Evolutionary conservation across 148 eudicot species (phyloP).

Genomic region (Polygonum aviculare): DNA sequence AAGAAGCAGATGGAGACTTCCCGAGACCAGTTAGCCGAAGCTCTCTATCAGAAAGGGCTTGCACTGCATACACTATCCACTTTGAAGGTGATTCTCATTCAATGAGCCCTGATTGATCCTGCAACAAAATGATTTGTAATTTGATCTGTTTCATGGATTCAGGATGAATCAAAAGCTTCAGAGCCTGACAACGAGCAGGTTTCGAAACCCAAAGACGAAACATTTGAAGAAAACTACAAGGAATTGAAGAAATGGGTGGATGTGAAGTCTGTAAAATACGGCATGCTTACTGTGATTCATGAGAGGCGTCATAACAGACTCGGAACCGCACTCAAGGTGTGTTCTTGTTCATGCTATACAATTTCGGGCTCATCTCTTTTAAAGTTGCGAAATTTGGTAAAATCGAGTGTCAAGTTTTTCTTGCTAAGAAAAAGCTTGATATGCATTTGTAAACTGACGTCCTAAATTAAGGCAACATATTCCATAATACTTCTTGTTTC

Average conservation of each 20-base stretch:
- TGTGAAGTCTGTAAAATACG: constrained; percentile 63
- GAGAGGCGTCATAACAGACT: constrained; percentile 64
- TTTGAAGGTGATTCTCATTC: constrained; percentile 40
- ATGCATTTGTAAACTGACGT: too few relatives aligned
- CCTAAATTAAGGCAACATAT: too few relatives aligned
- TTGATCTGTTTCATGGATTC: constrained; percentile 14
- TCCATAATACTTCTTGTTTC: too few relatives aligned
- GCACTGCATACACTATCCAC: constrained; percentile 66
- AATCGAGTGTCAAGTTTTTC: too few relatives aligned
- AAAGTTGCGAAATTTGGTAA: too few relatives aligned
- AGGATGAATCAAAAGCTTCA: constrained; percentile 38
- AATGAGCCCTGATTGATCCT: not conserved
- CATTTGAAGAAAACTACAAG: constrained; percentile 73
- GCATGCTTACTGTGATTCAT: constrained; percentile 53
- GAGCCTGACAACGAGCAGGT: constrained; percentile 29
- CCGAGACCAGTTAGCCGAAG: constrained; percentile 78
- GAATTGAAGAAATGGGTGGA: constrained; percentile 91
- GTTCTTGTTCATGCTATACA: not conserved
- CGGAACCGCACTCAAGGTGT: constrained; percentile 92
- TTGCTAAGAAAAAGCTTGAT: too few relatives aligned
- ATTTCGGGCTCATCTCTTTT: not conserved
- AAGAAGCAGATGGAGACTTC: constrained; percentile 81
- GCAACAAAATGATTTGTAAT: not conserved
- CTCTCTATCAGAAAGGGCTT: constrained; percentile 88
- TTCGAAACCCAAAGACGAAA: constrained; percentile 29